Evolutionary conservation across 2,329 filamentous ascomycete genomes (phyloP).

Genomic region (Beauveria scarabaeidicola): DNA sequence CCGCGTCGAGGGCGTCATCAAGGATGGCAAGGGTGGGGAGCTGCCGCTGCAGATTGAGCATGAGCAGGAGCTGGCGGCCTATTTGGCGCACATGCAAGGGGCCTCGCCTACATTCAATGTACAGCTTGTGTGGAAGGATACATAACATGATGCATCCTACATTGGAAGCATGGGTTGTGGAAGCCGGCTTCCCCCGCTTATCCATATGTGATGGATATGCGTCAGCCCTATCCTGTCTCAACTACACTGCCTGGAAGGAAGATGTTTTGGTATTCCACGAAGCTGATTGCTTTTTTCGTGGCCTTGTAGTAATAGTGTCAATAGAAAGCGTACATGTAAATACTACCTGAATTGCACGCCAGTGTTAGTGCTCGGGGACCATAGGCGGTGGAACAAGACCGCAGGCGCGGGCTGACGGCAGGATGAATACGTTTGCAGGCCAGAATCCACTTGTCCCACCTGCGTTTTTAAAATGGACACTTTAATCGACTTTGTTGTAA

Average conservation of each 20-base stretch:
- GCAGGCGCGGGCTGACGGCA: background rate
- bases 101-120: slow-evolving; percentile 36
- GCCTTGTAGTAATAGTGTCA: background rate
- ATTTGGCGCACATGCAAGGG: slow-evolving; percentile 54
- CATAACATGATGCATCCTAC: background rate
- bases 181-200: background rate
- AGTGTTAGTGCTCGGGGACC: background rate
- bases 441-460: background rate
- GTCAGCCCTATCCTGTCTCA: background rate
- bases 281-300: no score
- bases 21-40: slow-evolving; percentile 50
- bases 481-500: background rate
- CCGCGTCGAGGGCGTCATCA: slow-evolving; percentile 58
- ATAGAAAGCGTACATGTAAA: background rate
- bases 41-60: slow-evolving; percentile 57
- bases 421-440: background rate
- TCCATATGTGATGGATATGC: background rate
- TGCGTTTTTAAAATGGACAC: background rate
- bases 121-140: slow-evolving; percentile 27
- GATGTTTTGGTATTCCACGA: background rate
- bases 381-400: background rate
- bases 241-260: background rate
- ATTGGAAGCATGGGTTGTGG: background rate
- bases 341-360: background rate
- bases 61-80: slow-evolving; percentile 64